Evolutionary conservation across 2,329 filamentous ascomycete species (phyloP).

Genomic region (Ophiostoma tasmaniense): DNA sequence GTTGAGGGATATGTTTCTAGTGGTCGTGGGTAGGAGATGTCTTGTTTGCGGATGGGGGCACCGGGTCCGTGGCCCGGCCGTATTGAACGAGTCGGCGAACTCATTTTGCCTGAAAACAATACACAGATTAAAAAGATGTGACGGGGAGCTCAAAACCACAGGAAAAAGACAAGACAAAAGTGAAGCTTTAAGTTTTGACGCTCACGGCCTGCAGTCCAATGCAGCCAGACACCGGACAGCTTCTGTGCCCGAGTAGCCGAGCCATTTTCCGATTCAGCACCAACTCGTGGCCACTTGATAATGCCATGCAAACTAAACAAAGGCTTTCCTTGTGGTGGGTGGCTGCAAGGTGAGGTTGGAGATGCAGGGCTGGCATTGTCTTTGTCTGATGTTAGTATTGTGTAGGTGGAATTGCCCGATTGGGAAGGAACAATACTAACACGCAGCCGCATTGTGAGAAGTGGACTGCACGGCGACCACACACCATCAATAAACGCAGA

Average conservation of each 20-base stretch:
- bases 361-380: conserved; percentile 5
- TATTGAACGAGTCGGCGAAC: neutral
- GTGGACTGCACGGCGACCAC: neutral
- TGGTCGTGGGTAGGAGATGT: conserved; percentile 11
- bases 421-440: conserved; percentile 16
- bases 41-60: conserved; percentile 10
- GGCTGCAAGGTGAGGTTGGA: neutral
- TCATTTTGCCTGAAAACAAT: neutral
- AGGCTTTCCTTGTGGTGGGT: neutral
- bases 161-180: neutral
- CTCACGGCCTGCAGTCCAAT: neutral
- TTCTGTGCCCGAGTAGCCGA: neutral
- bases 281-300: neutral
- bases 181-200: neutral
- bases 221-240: neutral
- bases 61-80: neutral
- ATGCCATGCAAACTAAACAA: neutral
- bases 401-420: neutral
- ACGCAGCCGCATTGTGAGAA: neutral
- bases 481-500: too few relatives aligned
- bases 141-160: neutral
- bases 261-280: neutral
- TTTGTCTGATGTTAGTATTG: conserved; percentile 16
- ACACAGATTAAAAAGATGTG: neutral
- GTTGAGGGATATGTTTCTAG: neutral